Base-by-base conservation (phyloP, 495 filamentous ascomycete genomes). In the Trichoderma virens region DNA sequence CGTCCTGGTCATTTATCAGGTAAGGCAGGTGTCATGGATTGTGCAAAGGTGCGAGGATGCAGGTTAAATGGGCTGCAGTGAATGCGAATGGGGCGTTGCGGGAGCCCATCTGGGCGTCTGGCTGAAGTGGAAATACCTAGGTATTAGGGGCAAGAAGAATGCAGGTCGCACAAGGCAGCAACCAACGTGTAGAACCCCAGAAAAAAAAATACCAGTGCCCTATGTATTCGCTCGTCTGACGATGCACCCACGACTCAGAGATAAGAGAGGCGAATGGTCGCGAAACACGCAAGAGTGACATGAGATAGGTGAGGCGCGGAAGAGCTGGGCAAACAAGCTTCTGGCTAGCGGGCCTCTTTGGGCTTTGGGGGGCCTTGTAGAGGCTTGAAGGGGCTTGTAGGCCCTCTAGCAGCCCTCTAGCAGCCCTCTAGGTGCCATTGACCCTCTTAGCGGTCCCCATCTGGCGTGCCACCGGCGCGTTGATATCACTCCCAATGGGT, bases 251-350 rank as follows among this genome's bases (percentile, higher is more conserved):
- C 43, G 43, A 47, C n/a, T 23, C 43, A 47, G 18, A n/a, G 43
- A n/a, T n/a, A n/a, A 47, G 27, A n/a, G 51, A 56, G 51, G 51
- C 51, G 51, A 56, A 56, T 56, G 8, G 51, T 56, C 51, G 51
- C 51, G 51, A 5, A 9, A 56, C 51, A 56, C 51, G 51, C 51
- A 56, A 56, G 23, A 30, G 23, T 56, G 51, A 56, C 51, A 56
- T 56, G 51, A 56, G 51, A 14, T 23, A 28, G 25, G 11, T 27
- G 43, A 47, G 43, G 43, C 20, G 45, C 51, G 51, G 51, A 30
- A 56, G 51, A 56, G 23, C 23, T 56, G 51, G 41, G 23, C 51
- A 56, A 56, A 56, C 51, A 56, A 56, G 51, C 51, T 56, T n/a
- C n/a, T 8, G 51, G 7, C 51, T 7, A n/a, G 23, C 47, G 51